A percentile compares a stretch with the other conserved stretches of the same genome.
Evolutionary conservation across 805 yeast species (phyloP).

Genomic region (Barnettozyma siamensis): DNA sequence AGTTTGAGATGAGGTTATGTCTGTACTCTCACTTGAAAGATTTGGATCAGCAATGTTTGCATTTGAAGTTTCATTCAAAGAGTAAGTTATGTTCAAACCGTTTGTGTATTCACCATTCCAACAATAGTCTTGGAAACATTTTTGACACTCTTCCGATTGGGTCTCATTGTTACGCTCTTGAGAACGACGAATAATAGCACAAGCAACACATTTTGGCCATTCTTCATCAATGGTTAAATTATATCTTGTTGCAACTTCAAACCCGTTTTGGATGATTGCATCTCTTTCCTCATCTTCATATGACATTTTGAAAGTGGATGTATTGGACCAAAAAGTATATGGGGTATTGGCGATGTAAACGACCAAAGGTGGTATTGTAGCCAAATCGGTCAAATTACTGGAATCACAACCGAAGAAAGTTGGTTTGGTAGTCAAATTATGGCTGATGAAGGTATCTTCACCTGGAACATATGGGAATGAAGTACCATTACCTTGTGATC

Average conservation of each 20-base stretch:
- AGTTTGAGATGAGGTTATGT: not conserved
- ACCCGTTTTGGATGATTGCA: slow-evolving; percentile 67
- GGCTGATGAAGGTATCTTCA: slow-evolving; percentile 47
- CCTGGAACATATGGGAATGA: slow-evolving; percentile 82
- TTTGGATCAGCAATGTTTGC: slow-evolving; percentile 1
- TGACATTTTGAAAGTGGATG: slow-evolving; percentile 64
- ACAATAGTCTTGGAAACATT: slow-evolving; percentile 70
- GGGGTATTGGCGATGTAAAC: slow-evolving; percentile 76
- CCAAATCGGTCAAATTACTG: slow-evolving; percentile 49
- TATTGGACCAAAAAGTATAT: slow-evolving; percentile 58
- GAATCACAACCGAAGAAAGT: slow-evolving; percentile 82
- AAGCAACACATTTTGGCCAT: slow-evolving; percentile 71
- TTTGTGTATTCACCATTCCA: slow-evolving; percentile 49
- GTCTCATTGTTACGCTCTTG: slow-evolving; percentile 59
- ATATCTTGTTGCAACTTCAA: slow-evolving; percentile 57
- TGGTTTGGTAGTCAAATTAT: slow-evolving; percentile 62
- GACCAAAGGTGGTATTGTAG: slow-evolving; percentile 62
- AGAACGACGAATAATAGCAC: slow-evolving; percentile 77
- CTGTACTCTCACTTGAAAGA: not conserved
- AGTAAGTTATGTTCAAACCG: not conserved
- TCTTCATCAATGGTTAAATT: slow-evolving; percentile 64
- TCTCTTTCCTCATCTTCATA: slow-evolving; percentile 53
- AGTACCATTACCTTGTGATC: slow-evolving; percentile 43
- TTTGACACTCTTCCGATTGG: slow-evolving; percentile 59
- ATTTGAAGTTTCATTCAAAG: slow-evolving; percentile 6